phyloP scores from a whole-genome alignment of 2,329 filamentous ascomycete genomes.

The Laburnicola sp. region DNA sequence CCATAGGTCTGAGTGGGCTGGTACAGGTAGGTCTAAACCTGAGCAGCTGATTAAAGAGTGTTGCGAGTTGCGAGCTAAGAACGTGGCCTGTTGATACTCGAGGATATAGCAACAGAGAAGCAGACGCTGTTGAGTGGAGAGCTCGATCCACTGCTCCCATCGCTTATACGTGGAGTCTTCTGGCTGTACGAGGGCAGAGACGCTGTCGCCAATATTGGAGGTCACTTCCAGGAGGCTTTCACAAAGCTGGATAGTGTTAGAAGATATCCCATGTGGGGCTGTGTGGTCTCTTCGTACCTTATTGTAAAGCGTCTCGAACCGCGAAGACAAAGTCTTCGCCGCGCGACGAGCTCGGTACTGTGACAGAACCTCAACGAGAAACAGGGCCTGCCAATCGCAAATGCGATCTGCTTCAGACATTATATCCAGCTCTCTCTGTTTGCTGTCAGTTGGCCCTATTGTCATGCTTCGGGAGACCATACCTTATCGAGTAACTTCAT shows the following conservation, averaged over 20 bases:
- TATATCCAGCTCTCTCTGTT: slow-evolving; percentile 32
- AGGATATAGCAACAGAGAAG: slow-evolving; percentile 49
- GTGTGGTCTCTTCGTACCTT: slow-evolving; percentile 35
- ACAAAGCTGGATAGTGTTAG: slow-evolving; percentile 25
- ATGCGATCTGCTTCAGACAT: slow-evolving; percentile 35
- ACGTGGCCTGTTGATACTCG: slow-evolving; percentile 44
- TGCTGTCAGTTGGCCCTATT: slow-evolving; percentile 18
- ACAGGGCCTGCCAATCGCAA: slow-evolving; percentile 50
- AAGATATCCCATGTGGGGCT: not conserved
- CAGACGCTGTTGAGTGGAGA: slow-evolving; percentile 41
- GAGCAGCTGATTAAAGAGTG: slow-evolving; percentile 22
- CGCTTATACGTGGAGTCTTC: slow-evolving; percentile 27
- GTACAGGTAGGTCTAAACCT: slow-evolving; percentile 45
- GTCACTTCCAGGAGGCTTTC: slow-evolving; percentile 23
- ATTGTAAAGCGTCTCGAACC: slow-evolving; percentile 45
- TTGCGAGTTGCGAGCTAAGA: slow-evolving; percentile 32
- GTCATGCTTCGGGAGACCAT: slow-evolving; percentile 4
- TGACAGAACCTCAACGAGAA: slow-evolving; percentile 49
- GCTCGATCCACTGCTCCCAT: slow-evolving; percentile 41
- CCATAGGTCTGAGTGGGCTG: slow-evolving; percentile 43
- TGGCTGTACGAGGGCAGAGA: slow-evolving; percentile 19
- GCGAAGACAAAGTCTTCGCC: slow-evolving; percentile 40
- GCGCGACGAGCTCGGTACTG: slow-evolving; percentile 48
- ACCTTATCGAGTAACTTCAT: slow-evolving; percentile 47
- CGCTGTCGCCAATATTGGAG: slow-evolving; percentile 21